A percentile compares a stretch with the other conserved stretches of the same genome.
phyloP scores from a whole-genome alignment of 805 yeast genomes.

The Candida stauntonica region DNA sequence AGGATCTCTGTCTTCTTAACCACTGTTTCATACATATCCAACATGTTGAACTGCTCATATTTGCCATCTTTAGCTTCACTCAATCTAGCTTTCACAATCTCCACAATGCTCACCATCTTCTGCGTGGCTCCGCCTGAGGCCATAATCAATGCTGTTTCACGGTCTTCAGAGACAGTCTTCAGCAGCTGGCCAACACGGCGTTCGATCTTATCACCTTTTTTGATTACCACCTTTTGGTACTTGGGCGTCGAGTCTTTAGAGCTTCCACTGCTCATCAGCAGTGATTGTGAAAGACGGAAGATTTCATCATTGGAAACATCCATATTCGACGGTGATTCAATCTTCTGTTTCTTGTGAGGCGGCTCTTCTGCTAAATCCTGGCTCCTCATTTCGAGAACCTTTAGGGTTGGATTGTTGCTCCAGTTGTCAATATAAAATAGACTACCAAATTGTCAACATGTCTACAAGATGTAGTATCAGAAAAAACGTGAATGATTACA shows the following conservation, averaged over 20 bases:
- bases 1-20: slow-evolving; percentile 18
- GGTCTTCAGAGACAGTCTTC: background rate
- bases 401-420: background rate
- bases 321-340: background rate
- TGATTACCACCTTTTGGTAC: slow-evolving; percentile 13
- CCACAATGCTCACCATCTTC: slow-evolving; percentile 22
- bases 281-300: slow-evolving; percentile 3
- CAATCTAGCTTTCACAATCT: slow-evolving; percentile 21
- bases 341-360: slow-evolving; percentile 15
- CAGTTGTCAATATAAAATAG: too few relatives aligned
- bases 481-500: too few relatives aligned
- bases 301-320: slow-evolving; percentile 1
- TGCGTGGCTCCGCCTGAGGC: slow-evolving; percentile 24
- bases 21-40: slow-evolving; percentile 19
- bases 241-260: background rate
- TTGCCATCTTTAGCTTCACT: slow-evolving; percentile 1
- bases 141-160: slow-evolving; percentile 14
- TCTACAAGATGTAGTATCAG: too few relatives aligned
- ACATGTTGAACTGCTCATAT: slow-evolving; percentile 22
- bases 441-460: too few relatives aligned
- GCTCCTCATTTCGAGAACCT: slow-evolving; percentile 1
- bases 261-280: background rate
- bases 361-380: slow-evolving; percentile 9
- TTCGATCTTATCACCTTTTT: slow-evolving; percentile 23
- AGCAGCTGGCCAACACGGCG: slow-evolving; percentile 15